Conservation (phyloP, 495 filamentous ascomycete species). For the Astrocystis sublimbata region DNA sequence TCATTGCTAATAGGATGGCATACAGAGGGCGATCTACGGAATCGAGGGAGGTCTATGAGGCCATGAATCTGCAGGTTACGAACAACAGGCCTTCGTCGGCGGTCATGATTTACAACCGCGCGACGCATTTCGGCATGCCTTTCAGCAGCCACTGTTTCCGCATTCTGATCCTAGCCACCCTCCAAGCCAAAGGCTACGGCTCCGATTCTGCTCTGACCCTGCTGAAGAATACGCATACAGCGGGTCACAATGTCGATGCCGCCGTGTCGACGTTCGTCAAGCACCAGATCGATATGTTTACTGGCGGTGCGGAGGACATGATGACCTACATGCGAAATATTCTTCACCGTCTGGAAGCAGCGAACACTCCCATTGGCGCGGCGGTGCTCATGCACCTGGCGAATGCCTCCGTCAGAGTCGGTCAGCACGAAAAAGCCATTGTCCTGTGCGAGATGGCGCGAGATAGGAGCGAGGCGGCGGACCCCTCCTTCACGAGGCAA, state of each 20-base stretch:
- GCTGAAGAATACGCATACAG: conserved; percentile 32
- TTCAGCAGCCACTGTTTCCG: conserved; percentile 33
- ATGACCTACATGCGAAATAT: conserved; percentile 28
- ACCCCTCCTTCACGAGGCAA: conserved; percentile 36
- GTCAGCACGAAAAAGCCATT: conserved; percentile 36
- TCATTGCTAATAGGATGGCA: conserved; percentile 23
- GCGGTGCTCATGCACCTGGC: conserved; percentile 43
- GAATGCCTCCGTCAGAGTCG: conserved; percentile 29
- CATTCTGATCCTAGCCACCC: conserved; percentile 43
- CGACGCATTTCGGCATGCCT: conserved; percentile 33
- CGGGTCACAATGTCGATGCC: conserved; percentile 36
- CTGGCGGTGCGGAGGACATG: conserved; percentile 10
- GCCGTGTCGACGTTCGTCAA: conserved; percentile 34
- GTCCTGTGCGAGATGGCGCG: conserved; percentile 39
- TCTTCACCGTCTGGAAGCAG: conserved; percentile 30
- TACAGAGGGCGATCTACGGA: conserved; percentile 25
- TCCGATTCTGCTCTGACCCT: conserved; percentile 30
- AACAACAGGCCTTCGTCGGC: conserved; percentile 24
- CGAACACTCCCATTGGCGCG: conserved; percentile 30
- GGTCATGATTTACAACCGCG: conserved; percentile 39
- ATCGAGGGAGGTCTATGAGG: conserved; percentile 33
- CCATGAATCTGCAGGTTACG: conserved; percentile 39
- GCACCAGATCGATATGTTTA: conserved; percentile 28
- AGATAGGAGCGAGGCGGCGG: conserved; percentile 21
- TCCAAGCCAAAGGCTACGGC: conserved; percentile 24